Percentiles rank a stretch among this genome's conserved stretches.
phyloP scores from a whole-genome alignment of 1,284 basidiomycete species.

The Anthracocystis walkeri region DNA sequence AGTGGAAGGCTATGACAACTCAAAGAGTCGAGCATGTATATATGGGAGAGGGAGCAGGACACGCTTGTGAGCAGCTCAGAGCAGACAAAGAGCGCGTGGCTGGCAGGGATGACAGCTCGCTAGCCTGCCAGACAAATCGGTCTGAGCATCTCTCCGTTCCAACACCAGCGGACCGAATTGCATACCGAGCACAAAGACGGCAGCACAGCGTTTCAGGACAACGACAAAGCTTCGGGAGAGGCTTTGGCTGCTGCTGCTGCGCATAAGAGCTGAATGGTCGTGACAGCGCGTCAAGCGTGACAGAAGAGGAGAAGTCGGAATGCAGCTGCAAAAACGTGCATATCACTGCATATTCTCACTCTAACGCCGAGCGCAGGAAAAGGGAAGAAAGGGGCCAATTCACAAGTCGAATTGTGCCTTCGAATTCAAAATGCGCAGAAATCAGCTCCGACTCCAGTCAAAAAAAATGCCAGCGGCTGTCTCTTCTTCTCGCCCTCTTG shows the following conservation, averaged over 20 bases:
- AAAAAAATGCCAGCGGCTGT: conserved; percentile 8
- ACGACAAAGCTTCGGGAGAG: too few species aligned
- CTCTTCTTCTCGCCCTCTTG: not conserved
- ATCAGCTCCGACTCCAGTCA: not conserved
- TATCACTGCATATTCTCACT: not conserved
- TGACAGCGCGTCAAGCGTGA: conserved; percentile 9
- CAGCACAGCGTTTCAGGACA: too few species aligned
- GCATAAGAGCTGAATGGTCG: not conserved
- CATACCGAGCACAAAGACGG: too few species aligned
- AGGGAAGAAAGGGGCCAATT: not conserved
- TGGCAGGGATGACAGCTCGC: not conserved
- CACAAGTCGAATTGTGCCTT: conserved; percentile 7
- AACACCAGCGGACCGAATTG: too few species aligned
- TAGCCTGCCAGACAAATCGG: too few species aligned
- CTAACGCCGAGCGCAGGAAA: conserved; percentile 5
- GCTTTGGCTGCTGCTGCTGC: not conserved
- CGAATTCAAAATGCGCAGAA: too few species aligned
- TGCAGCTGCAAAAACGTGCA: conserved; percentile 7
- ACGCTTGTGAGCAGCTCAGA: not conserved
- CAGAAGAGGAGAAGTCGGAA: not conserved
- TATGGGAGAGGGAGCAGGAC: not conserved
- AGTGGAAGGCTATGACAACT: not conserved
- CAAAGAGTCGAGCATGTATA: conserved; percentile 11
- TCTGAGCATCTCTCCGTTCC: too few species aligned
- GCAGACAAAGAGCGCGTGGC: conserved; percentile 1